Conservation (phyloP, 345 rosid species). For the Punica granatum region DNA sequence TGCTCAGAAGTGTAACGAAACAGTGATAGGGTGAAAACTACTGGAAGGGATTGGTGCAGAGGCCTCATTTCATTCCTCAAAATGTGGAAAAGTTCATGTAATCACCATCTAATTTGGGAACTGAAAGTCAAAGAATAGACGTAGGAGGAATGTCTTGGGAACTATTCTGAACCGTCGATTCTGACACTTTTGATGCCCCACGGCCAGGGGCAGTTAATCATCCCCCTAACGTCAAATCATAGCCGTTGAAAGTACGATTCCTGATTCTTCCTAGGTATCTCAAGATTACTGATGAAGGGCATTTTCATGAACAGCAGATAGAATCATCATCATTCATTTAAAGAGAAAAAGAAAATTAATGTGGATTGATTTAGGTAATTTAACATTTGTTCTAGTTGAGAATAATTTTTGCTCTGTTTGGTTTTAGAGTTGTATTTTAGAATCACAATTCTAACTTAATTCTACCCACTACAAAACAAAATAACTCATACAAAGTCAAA, state of each 20-base stretch:
- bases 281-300: background rate
- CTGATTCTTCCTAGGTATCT: conserved; percentile 1
- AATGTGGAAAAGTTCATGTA: background rate
- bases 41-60: background rate
- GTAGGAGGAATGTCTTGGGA: background rate
- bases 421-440: too few relatives aligned
- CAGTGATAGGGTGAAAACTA: background rate
- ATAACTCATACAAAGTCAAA: too few relatives aligned
- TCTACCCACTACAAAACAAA: too few relatives aligned
- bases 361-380: background rate
- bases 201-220: background rate
- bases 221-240: background rate
- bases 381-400: too few relatives aligned
- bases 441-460: too few relatives aligned
- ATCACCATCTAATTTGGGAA: background rate
- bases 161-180: background rate
- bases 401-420: too few relatives aligned
- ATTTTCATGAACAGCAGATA: background rate
- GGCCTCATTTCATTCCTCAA: conserved; percentile 3
- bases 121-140: background rate
- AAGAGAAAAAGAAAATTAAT: too few relatives aligned
- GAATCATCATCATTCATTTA: background rate
- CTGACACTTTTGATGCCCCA: background rate
- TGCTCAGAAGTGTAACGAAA: background rate
- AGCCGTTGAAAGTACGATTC: conserved; percentile 5